Base-by-base conservation (phyloP, 1,139 yeast species). In the Scheffersomyces parashehatae region DNA sequence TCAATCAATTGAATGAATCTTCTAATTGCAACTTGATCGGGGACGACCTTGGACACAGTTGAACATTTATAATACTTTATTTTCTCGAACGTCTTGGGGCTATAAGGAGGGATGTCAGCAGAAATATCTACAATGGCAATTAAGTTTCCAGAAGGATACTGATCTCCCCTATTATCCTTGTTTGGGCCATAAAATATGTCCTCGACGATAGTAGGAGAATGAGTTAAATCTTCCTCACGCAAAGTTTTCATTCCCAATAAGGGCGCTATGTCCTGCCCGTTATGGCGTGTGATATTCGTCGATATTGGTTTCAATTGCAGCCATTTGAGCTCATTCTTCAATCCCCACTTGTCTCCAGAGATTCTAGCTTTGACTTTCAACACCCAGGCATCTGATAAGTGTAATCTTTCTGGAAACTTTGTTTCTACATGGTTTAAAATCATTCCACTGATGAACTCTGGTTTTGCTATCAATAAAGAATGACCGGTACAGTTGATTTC, bases 261-360 rank as follows among this genome's bases (percentile, higher is more conserved):
- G 7, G 79, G 81, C 0, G 85, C 68, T 1, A 65, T 57, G 5
- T 70, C 78, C 1, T 42, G 38, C 7, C 65, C 65, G 9, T 43
- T 44, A 4, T 45, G 46, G 35, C 81, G 68, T 4, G 68, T 58
- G 14, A 81, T 68, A 41, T 70, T 74, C 38, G 50, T 65, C 31
- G 77, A 83, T 1, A 82, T 70, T 0, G 83, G 73, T 41, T 73
- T 72, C 4, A 82, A 70, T 35, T 73, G 67, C 56, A 76, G 72
- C 95, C 95, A 86, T 59, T 86, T 86, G 47, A 70, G 73, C 57
- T 84, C 88, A 56, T 86, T 86, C 60, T 86, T 86, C 49, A 86
- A 64, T 28, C 90, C 88, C 93, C 93, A 86, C 60, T 86, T 86
- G 53, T 81, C 85, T 1, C 85, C 85, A 14, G 81, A 75, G 4